Base-by-base conservation (phyloP, 176 grass and related monocot species). In the Alopecurus myosuroides region DNA sequence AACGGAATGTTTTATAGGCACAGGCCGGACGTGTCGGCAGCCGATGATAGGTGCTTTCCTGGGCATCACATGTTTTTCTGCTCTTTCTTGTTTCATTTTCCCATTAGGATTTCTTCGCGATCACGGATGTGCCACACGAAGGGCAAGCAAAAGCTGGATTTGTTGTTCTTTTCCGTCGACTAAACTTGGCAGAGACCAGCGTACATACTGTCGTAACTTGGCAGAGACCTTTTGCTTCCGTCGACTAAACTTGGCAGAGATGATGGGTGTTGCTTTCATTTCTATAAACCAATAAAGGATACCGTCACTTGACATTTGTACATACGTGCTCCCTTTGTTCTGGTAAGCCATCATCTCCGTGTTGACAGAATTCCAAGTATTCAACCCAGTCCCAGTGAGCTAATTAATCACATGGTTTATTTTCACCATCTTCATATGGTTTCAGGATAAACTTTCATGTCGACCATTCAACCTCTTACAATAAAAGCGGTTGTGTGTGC, bases 21-120 rank as follows among this genome's bases (percentile, higher is more conserved):
- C 4, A 9, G 39, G 25, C 9, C 5, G 42, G 45, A 3, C 34
- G 36, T 20, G 1, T 18, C 13, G 86, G 22, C 36, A 70, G 39
- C 31, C 57, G 30, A 20, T 33, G 64, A 36, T 67, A 57, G 60
- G 39, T 30, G 50, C 19, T 65, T 67, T 3, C 6, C 26, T 89
- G 70, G 63, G 78, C 71, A n/a, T 82, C 71, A 82, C 51, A 82
- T 64, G 19, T 63, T 71, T 82, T 35, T 13, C 7, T 12, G 26
- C 13, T 37, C 39, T 11, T 17, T 7, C 1, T 51, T 20, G 30
- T 66, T 65, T 40, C 7, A 1, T 76, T 1, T 35, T 13, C 29
- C 29, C 28, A 5, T 14, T 39, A 25, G 63, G 15, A 77, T 62
- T 11, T 77, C 64, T 50, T 69, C 22, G 45, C 22, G 31, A 31